These are phyloP conservation scores for Spatholobus suberectus DNA, from an alignment of 306 rosid species.

Conservation along the genomic window DNA sequence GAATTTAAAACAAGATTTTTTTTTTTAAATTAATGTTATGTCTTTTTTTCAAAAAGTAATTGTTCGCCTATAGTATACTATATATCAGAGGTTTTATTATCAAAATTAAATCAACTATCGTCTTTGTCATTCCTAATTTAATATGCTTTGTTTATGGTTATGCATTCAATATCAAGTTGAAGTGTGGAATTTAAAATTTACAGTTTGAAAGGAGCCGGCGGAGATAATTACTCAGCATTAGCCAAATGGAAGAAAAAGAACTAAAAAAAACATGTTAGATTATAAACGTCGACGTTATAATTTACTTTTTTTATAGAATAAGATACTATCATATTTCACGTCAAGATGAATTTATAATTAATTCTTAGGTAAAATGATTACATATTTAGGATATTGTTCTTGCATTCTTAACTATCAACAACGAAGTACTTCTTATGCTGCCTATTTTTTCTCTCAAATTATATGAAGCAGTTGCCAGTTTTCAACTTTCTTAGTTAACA, in stretches of 20 bases:
- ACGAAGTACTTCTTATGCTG: neutral
- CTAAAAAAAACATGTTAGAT: neutral
- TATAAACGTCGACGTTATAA: neutral
- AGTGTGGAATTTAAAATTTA: neutral
- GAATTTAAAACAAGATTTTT: too few relatives aligned
- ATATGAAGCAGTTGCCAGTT: neutral
- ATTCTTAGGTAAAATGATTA: neutral
- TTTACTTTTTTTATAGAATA: neutral
- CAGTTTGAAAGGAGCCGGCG: neutral
- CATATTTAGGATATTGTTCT: neutral
- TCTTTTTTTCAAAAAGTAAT: neutral
- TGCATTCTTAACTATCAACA: slow-evolving; percentile 10
- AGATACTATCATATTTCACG: neutral
- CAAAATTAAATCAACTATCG: neutral
- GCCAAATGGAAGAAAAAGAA: neutral
- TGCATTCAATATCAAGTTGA: slow-evolving; percentile 7
- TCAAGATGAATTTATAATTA: neutral
- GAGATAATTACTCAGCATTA: neutral
- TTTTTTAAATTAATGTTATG: neutral
- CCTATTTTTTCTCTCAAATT: too few relatives aligned
- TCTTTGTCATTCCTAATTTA: neutral
- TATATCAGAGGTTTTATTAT: neutral
- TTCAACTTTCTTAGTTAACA: slow-evolving; percentile 7
- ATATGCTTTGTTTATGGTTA: neutral
- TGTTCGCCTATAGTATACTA: neutral